phyloP scores from a whole-genome alignment of 1,284 basidiomycete genomes.

The Afroboletus lepidellus region DNA sequence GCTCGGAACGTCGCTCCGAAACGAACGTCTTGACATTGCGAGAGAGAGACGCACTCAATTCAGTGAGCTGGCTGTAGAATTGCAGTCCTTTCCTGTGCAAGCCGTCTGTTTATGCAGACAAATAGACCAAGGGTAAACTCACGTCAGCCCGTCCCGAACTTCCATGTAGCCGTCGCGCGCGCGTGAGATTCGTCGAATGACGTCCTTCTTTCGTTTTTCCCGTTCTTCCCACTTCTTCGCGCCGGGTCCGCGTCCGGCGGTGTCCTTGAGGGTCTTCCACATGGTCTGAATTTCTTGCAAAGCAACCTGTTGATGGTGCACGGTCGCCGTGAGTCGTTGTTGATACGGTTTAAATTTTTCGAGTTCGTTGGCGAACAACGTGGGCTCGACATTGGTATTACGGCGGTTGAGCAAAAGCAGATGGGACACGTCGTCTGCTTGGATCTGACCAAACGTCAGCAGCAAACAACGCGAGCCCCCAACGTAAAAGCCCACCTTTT shows the following conservation, averaged over 20 bases:
- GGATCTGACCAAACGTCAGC: slow-evolving; percentile 56
- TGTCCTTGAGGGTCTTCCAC: slow-evolving; percentile 72
- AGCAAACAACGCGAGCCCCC: not conserved
- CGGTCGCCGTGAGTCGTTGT: slow-evolving; percentile 71
- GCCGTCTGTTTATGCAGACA: slow-evolving; percentile 5
- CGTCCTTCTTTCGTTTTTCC: slow-evolving; percentile 74
- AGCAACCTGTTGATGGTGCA: slow-evolving; percentile 72
- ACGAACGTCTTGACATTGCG: slow-evolving; percentile 66
- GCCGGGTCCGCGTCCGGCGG: slow-evolving; percentile 66
- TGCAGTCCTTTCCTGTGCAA: slow-evolving; percentile 72
- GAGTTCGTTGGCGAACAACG: slow-evolving; percentile 88
- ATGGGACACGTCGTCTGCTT: slow-evolving; percentile 95
- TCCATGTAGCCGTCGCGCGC: slow-evolving; percentile 86
- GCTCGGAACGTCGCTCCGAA: slow-evolving; percentile 64
- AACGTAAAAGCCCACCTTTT: slow-evolving; percentile 56
- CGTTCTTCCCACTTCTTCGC: slow-evolving; percentile 79
- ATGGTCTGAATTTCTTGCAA: slow-evolving; percentile 69
- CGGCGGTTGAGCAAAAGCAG: slow-evolving; percentile 90
- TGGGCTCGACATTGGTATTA: slow-evolving; percentile 79
- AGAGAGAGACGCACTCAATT: slow-evolving; percentile 60
- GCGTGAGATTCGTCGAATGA: slow-evolving; percentile 66
- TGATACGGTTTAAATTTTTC: slow-evolving; percentile 96
- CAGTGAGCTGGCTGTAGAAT: slow-evolving; percentile 85
- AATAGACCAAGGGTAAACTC: slow-evolving; percentile 35
- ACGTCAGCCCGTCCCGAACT: slow-evolving; percentile 81